These are phyloP conservation scores for Phragmites australis DNA, from an alignment of 176 grass and related monocot species.

Conservation along the genomic window DNA sequence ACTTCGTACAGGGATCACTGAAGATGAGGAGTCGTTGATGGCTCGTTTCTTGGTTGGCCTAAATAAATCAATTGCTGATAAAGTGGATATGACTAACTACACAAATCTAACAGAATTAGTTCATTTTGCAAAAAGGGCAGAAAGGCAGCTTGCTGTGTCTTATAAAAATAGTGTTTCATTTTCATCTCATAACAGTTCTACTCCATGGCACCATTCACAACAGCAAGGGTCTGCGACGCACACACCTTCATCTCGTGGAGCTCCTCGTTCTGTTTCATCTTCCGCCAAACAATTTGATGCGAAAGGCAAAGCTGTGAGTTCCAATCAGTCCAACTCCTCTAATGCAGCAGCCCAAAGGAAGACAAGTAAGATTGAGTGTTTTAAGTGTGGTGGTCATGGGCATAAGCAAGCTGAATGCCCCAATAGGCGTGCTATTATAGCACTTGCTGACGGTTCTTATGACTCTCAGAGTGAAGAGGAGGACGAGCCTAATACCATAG, in stretches of 20 bases:
- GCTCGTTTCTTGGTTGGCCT: background rate
- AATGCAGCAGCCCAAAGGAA: background rate
- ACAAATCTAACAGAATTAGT: background rate
- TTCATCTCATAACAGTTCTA: too few relatives aligned
- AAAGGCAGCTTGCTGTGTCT: background rate
- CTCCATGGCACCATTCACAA: too few relatives aligned
- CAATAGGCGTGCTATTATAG: background rate
- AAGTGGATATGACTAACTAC: background rate
- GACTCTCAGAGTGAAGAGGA: background rate
- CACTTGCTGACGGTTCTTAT: background rate
- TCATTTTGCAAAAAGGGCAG: background rate
- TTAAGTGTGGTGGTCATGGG: constrained; percentile 1
- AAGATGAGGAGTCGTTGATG: background rate
- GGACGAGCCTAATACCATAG: background rate
- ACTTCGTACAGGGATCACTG: background rate
- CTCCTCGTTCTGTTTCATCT: background rate
- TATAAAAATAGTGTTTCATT: too few relatives aligned
- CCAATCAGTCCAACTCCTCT: background rate
- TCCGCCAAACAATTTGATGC: background rate
- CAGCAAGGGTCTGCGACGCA: too few relatives aligned
- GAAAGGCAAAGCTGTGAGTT: background rate
- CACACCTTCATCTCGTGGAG: background rate
- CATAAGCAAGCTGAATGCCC: background rate
- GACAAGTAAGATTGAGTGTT: background rate
- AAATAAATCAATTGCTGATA: background rate